Conservation (phyloP, 345 rosid species). For the Gossypium sturtianum region DNA sequence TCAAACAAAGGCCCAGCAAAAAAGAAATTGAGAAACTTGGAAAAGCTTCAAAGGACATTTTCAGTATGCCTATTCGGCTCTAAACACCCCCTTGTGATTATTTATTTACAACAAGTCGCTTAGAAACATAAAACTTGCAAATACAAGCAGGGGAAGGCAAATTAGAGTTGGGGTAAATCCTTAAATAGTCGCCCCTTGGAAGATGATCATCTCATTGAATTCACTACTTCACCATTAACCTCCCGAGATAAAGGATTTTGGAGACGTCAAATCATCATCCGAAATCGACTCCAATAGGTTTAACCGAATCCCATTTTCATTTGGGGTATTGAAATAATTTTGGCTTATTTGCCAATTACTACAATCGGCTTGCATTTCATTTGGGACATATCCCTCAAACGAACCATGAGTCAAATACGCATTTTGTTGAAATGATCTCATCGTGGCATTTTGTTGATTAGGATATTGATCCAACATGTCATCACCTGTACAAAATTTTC, state of each 20-base stretch:
- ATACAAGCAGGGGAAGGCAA: neutral
- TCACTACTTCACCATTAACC: conserved; percentile 1
- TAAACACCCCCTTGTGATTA: neutral
- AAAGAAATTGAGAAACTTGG: neutral
- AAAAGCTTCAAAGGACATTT: neutral
- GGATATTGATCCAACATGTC: conserved; percentile 31
- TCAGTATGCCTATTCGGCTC: neutral
- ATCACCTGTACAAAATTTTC: conserved; percentile 26
- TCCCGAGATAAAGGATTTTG: conserved; percentile 27
- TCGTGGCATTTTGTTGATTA: conserved; percentile 24
- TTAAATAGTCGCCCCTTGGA: neutral
- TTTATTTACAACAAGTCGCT: neutral
- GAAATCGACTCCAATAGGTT: conserved; percentile 40
- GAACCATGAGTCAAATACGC: conserved; percentile 18
- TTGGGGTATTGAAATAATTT: conserved; percentile 9
- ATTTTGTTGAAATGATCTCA: conserved; percentile 28
- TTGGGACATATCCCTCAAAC: conserved; percentile 23
- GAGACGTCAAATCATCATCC: conserved; percentile 32
- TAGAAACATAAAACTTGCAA: neutral
- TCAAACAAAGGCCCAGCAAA: neutral
- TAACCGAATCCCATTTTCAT: conserved; percentile 24
- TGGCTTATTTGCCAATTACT: conserved; percentile 26
- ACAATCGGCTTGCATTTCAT: neutral
- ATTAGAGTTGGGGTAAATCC: neutral
- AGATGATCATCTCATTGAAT: neutral